A percentile compares a stretch with the other conserved stretches of the same genome.
These are phyloP conservation scores for Colletotrichum sp. DNA, from an alignment of 2,329 filamentous ascomycete genomes.

Conservation along the genomic window DNA sequence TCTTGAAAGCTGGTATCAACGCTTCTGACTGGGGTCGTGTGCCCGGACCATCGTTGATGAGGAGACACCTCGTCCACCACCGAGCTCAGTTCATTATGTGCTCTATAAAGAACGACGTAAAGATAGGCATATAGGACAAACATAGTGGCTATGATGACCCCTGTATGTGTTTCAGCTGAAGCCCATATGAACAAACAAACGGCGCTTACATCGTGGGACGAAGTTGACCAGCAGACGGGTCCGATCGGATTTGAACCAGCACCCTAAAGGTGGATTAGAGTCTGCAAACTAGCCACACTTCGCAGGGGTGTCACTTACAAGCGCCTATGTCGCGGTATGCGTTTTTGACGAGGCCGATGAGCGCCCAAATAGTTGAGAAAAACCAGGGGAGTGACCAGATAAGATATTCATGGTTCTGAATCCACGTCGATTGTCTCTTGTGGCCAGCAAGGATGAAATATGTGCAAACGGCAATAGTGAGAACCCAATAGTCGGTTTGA, in stretches of 20 bases:
- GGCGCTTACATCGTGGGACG: slow-evolving; percentile 36
- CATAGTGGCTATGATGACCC: slow-evolving; percentile 42
- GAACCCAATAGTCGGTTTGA: slow-evolving; percentile 49
- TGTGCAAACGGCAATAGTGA: slow-evolving; percentile 44
- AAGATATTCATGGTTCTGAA: slow-evolving; percentile 36
- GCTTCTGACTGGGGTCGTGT: not conserved
- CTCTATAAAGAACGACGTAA: slow-evolving; percentile 42
- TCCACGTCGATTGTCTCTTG: slow-evolving; percentile 37
- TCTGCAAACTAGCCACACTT: not conserved
- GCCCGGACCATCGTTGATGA: not conserved
- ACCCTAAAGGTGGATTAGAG: slow-evolving; percentile 26
- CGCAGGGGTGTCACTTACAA: slow-evolving; percentile 11
- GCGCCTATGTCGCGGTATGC: slow-evolving; percentile 39
- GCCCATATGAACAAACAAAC: not conserved
- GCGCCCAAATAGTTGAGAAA: slow-evolving; percentile 38
- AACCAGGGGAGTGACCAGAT: slow-evolving; percentile 41
- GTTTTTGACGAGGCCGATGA: slow-evolving; percentile 30
- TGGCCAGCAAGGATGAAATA: slow-evolving; percentile 43
- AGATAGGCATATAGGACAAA: slow-evolving; percentile 41
- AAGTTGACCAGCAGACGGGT: slow-evolving; percentile 44
- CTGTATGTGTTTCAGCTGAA: not conserved
- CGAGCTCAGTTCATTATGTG: slow-evolving; percentile 36
- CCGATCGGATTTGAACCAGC: slow-evolving; percentile 45
- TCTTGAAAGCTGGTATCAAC: not conserved
- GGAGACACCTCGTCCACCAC: slow-evolving; percentile 29